Evolutionary conservation across 1,284 basidiomycete species (phyloP).

Genomic region (Trametes polyzona): DNA sequence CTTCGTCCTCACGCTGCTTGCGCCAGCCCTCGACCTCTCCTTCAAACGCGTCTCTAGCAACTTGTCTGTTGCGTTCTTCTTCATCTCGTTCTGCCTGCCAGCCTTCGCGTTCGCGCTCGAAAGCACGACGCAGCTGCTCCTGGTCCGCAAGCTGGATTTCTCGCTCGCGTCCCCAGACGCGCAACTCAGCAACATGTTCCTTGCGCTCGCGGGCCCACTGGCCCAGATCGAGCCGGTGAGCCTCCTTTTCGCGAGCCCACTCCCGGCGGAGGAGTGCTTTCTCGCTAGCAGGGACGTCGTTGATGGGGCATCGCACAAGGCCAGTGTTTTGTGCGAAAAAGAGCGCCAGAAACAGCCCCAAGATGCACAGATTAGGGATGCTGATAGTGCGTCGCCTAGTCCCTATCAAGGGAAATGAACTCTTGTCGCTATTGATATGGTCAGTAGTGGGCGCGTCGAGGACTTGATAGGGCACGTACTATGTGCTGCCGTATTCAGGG

Average conservation of each 20-base stretch:
- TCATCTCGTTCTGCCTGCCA: neutral
- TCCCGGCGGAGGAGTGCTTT: conserved; percentile 2
- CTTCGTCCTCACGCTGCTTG: conserved; percentile 7
- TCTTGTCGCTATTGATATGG: too few relatives aligned
- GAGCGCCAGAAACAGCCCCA: neutral
- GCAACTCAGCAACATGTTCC: neutral
- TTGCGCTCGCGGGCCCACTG: conserved; percentile 12
- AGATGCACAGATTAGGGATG: neutral
- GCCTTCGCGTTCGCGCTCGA: neutral
- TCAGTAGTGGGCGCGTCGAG: too few relatives aligned
- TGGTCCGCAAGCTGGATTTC: neutral
- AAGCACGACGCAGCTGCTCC: neutral
- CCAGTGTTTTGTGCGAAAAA: conserved; percentile 12
- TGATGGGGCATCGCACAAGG: conserved; percentile 2
- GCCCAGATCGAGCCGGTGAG: neutral
- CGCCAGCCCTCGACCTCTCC: neutral
- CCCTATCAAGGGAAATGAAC: too few relatives aligned
- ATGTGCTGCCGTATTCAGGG: too few relatives aligned
- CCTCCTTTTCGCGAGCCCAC: neutral
- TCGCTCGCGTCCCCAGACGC: conserved; percentile 4
- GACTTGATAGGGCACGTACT: too few relatives aligned
- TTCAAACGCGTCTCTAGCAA: too few relatives aligned
- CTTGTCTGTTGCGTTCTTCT: conserved; percentile 15
- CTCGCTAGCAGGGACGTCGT: conserved; percentile 6
- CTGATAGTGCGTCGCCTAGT: neutral